A percentile compares a stretch with the other conserved stretches of the same genome.
phyloP scores from a whole-genome alignment of 345 rosid genomes.

The Chamaenerion angustifolium region DNA sequence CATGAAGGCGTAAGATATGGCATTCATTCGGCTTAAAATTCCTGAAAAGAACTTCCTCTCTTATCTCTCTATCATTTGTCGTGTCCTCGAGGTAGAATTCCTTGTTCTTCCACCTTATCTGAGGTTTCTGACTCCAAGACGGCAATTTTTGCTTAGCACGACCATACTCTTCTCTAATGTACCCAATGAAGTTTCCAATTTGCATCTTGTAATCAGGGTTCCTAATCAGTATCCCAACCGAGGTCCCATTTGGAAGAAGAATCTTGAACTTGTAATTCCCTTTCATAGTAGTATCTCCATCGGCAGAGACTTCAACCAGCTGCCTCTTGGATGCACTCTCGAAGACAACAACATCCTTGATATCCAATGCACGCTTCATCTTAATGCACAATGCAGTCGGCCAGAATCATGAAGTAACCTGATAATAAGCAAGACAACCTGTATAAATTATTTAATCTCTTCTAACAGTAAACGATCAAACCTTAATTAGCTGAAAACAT shows the following conservation, averaged over 20 bases:
- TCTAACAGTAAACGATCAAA: no score
- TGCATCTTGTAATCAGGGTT: slow-evolving; percentile 18
- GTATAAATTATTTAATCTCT: no score
- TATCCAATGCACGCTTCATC: no score
- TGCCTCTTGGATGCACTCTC: slow-evolving; percentile 10
- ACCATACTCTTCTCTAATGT: slow-evolving; percentile 20
- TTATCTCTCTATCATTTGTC: slow-evolving; percentile 13
- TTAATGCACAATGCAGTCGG: no score
- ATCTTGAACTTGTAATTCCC: slow-evolving; percentile 26
- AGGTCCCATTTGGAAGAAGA: slow-evolving; percentile 39
- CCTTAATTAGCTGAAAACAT: no score
- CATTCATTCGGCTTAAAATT: slow-evolving; percentile 23
- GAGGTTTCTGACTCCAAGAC: slow-evolving; percentile 5
- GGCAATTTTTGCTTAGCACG: slow-evolving; percentile 6
- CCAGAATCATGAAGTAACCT: no score
- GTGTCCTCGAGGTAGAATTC: slow-evolving; percentile 17
- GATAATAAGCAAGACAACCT: no score
- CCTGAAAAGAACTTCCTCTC: slow-evolving; percentile 13
- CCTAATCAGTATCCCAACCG: slow-evolving; percentile 16
- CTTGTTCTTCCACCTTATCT: slow-evolving; percentile 23
- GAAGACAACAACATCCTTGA: no score
- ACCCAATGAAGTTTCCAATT: slow-evolving; percentile 16
- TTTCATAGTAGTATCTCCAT: slow-evolving; percentile 3
- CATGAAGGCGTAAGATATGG: slow-evolving; percentile 36
- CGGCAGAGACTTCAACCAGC: slow-evolving; percentile 1